Evolutionary conservation across 768 basidiomycete species (phyloP).

Genomic region (Bullera alba): DNA sequence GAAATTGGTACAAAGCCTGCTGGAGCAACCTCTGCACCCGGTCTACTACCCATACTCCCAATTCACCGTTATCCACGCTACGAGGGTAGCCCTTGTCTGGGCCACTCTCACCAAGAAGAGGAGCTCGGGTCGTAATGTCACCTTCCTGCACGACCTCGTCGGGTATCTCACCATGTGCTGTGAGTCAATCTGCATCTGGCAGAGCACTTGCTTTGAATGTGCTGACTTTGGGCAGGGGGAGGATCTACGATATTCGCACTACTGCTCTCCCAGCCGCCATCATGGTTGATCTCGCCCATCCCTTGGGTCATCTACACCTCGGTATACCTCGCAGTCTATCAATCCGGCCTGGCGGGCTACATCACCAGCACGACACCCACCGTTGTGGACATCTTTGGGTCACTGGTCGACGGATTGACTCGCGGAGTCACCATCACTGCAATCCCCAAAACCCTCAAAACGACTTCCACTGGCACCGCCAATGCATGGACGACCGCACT

Average conservation of each 20-base stretch:
- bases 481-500: constrained; percentile 14
- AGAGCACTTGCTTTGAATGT: neutral
- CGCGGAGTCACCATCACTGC: constrained; percentile 24
- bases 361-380: constrained; percentile 22
- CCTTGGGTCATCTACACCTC: constrained; percentile 33
- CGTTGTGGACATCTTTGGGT: constrained; percentile 16
- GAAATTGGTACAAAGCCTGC: too few species aligned
- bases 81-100: constrained; percentile 29
- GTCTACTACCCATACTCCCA: constrained; percentile 24
- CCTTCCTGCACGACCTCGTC: constrained; percentile 26
- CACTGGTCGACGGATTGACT: constrained; percentile 26
- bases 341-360: constrained; percentile 22
- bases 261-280: constrained; percentile 25
- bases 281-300: constrained; percentile 33
- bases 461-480: neutral
- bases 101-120: constrained; percentile 20
- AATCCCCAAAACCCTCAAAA: constrained; percentile 5
- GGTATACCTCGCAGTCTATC: constrained; percentile 24
- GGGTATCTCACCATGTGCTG: constrained; percentile 34
- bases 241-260: constrained; percentile 29
- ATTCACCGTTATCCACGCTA: constrained; percentile 30
- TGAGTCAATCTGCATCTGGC: constrained; percentile 11
- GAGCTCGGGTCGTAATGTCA: constrained; percentile 8
- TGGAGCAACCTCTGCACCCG: constrained; percentile 22
- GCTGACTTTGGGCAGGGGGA: constrained; percentile 28